Evolutionary conservation across 2,329 filamentous ascomycete genomes (phyloP).

Genomic region (Pseudodiploospora longispora): DNA sequence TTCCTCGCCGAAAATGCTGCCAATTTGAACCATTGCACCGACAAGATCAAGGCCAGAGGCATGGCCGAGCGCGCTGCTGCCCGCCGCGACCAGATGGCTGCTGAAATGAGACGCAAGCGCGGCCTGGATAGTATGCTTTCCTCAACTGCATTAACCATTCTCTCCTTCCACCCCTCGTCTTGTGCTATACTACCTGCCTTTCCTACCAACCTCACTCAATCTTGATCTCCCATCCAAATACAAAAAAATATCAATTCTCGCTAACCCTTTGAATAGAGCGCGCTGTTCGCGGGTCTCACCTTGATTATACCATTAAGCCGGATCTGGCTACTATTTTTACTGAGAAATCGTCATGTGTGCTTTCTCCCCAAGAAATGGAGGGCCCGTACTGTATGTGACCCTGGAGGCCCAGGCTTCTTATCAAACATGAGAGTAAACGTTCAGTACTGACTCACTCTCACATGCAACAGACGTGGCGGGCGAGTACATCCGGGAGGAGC

Average conservation of each 20-base stretch:
- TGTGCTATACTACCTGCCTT: no score
- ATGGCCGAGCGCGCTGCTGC: conserved; percentile 29
- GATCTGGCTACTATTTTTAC: conserved; percentile 18
- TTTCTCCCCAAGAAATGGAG: conserved; percentile 38
- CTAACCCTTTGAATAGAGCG: no score
- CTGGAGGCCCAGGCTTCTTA: no score
- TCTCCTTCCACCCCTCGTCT: no score
- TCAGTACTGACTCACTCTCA: no score
- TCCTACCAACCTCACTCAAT: no score
- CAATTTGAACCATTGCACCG: conserved; percentile 33
- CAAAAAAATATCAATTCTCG: no score
- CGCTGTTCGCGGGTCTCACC: no score
- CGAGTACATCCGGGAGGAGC: conserved; percentile 33
- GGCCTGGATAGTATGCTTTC: conserved; percentile 14
- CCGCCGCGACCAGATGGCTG: conserved; percentile 29
- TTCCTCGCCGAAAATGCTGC: conserved; percentile 31
- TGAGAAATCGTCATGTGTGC: conserved; percentile 33
- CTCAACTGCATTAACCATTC: no score
- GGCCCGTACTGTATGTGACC: conserved; percentile 36
- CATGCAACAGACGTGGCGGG: conserved; percentile 24
- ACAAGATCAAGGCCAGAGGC: conserved; percentile 34
- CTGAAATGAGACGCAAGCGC: conserved; percentile 31
- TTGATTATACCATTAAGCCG: no score
- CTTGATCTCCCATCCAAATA: no score
- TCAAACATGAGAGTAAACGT: no score